Percentiles rank a stretch among this genome's conserved stretches.
Evolutionary conservation across 257 asterid species (phyloP).

Genomic region (Craterostigma plantagineum): DNA sequence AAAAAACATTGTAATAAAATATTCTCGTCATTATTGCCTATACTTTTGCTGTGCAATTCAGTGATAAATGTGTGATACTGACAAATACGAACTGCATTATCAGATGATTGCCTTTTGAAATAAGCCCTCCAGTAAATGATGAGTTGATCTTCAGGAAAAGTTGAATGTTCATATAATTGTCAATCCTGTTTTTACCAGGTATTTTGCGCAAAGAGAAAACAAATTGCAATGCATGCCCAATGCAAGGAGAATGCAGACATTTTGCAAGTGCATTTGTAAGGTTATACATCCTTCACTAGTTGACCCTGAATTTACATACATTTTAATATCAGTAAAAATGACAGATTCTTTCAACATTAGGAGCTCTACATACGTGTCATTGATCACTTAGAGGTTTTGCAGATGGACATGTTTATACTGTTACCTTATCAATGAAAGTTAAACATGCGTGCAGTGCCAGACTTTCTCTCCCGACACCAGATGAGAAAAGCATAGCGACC

Average conservation of each 20-base stretch:
- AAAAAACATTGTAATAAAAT: constrained; percentile 14
- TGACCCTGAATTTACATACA: too few species aligned
- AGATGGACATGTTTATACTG: too few species aligned
- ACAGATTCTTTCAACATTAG: too few species aligned
- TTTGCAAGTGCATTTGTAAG: constrained; percentile 44
- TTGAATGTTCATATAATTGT: background rate
- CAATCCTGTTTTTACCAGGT: constrained; percentile 11
- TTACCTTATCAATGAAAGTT: too few species aligned
- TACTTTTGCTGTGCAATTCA: background rate
- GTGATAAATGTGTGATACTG: background rate
- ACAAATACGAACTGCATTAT: constrained; percentile 39
- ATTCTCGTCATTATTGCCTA: background rate
- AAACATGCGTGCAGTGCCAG: too few species aligned
- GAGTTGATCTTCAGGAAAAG: background rate
- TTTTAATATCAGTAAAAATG: too few species aligned
- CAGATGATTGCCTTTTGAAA: constrained; percentile 36
- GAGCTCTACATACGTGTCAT: too few species aligned
- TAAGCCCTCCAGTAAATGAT: constrained; percentile 7
- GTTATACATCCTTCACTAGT: too few species aligned
- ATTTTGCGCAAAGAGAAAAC: constrained; percentile 33
- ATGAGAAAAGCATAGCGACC: too few species aligned
- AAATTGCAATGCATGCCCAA: constrained; percentile 45
- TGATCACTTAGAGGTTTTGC: too few species aligned
- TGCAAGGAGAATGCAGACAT: constrained; percentile 32
- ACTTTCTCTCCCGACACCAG: too few species aligned